phyloP scores from a whole-genome alignment of 257 asterid genomes.

The Pogostemon cablin region DNA sequence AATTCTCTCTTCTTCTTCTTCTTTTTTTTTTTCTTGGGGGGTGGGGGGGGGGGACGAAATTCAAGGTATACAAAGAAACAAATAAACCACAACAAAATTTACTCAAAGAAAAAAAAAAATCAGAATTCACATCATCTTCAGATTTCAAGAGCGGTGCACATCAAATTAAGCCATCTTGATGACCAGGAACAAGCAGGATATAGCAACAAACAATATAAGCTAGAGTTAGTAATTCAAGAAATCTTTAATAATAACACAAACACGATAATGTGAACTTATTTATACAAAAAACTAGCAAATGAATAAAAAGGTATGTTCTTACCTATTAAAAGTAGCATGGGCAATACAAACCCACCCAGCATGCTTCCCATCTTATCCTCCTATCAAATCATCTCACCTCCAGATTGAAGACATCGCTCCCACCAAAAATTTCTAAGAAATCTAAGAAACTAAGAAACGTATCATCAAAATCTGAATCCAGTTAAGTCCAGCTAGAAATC shows the following conservation, averaged over 20 bases:
- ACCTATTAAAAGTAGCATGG: slow-evolving; percentile 79
- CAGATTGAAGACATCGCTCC: slow-evolving; percentile 23
- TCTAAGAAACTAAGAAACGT: neutral
- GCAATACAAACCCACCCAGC: slow-evolving; percentile 62
- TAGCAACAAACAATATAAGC: neutral
- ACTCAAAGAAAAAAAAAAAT: neutral
- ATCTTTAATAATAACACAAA: too few relatives aligned
- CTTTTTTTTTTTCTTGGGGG: too few relatives aligned
- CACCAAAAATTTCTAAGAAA: neutral
- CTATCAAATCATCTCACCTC: slow-evolving; percentile 44
- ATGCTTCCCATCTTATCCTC: slow-evolving; percentile 57
- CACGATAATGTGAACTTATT: too few relatives aligned
- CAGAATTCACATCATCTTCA: neutral
- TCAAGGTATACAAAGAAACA: neutral
- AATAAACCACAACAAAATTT: neutral
- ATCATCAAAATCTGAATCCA: slow-evolving; percentile 6
- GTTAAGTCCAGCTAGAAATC: slow-evolving; percentile 19
- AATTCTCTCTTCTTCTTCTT: neutral
- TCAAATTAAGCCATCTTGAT: neutral
- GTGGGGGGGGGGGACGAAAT: too few relatives aligned
- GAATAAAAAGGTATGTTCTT: neutral
- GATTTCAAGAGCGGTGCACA: neutral
- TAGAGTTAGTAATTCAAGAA: too few relatives aligned
- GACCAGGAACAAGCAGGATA: neutral
- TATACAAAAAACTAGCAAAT: too few relatives aligned